Conservation (phyloP, 176 grass and related monocot genomes). For the Musa itinerans region DNA sequence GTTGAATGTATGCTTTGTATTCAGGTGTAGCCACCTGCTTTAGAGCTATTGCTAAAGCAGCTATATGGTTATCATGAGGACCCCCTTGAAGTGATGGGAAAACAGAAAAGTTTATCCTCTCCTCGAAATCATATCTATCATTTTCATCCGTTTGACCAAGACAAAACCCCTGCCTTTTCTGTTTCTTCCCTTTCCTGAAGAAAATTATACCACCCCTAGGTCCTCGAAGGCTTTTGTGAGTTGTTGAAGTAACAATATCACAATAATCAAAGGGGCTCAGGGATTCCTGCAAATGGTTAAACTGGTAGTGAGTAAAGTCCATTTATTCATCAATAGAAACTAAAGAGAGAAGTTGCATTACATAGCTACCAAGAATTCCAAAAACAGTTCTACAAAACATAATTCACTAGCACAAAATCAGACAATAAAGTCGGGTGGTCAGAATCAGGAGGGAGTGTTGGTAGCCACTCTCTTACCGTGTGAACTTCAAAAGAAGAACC, state of each 20-base stretch:
- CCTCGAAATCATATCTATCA: conserved; percentile 75
- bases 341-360: not conserved
- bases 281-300: conserved; percentile 49
- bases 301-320: not conserved
- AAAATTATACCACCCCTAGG: conserved; percentile 96
- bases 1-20: conserved; percentile 91
- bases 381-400: not conserved
- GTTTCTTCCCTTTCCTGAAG: conserved; percentile 74
- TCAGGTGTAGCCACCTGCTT: conserved; percentile 88
- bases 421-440: too few relatives aligned
- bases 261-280: conserved; percentile 87
- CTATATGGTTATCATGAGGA: conserved; percentile 97
- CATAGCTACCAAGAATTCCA: not conserved
- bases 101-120: conserved; percentile 88
- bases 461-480: not conserved
- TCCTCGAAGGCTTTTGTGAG: conserved; percentile 88
- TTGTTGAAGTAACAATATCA: conserved; percentile 93
- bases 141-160: conserved; percentile 49
- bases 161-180: conserved; percentile 26
- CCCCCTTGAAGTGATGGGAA: conserved; percentile 97
- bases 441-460: too few relatives aligned
- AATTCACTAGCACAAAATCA: not conserved
- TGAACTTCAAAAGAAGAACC: not conserved
- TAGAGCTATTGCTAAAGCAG: conserved; percentile 81
- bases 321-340: not conserved